Evolutionary conservation across 1,284 basidiomycete species (phyloP).

Genomic region (Trametes sp.): DNA sequence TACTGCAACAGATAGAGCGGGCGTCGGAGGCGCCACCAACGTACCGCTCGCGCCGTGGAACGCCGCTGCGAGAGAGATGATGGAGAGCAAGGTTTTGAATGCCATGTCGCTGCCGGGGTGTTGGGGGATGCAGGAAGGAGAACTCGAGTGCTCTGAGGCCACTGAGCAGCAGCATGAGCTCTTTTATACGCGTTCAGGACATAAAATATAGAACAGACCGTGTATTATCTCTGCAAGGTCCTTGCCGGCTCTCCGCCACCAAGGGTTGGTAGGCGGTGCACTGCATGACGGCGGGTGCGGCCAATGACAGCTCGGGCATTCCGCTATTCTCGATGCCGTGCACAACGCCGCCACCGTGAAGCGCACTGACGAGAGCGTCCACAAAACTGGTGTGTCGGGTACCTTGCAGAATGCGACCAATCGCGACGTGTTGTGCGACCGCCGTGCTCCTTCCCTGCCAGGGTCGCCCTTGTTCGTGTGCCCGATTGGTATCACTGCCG

Average conservation of each 20-base stretch:
- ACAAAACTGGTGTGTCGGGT: slow-evolving; percentile 21
- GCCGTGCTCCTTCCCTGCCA: slow-evolving; percentile 5
- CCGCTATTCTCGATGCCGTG: slow-evolving; percentile 3
- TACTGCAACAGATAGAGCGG: background rate
- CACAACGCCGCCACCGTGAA: background rate
- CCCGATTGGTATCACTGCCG: slow-evolving; percentile 5
- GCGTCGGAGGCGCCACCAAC: background rate
- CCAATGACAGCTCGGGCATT: slow-evolving; percentile 21
- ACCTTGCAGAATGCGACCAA: slow-evolving; percentile 2
- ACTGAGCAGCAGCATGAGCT: background rate
- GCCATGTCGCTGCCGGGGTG: slow-evolving; percentile 13
- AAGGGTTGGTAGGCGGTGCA: background rate
- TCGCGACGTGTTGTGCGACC: background rate
- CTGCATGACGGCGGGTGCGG: background rate
- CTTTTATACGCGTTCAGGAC: slow-evolving; percentile 18
- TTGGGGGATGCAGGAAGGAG: background rate
- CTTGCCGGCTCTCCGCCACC: background rate
- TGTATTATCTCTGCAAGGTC: background rate
- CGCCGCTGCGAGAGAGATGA: slow-evolving; percentile 20
- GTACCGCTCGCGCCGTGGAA: slow-evolving; percentile 21
- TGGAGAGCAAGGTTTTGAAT: slow-evolving; percentile 22
- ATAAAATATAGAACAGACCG: background rate
- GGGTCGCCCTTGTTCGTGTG: slow-evolving; percentile 1
- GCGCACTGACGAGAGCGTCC: slow-evolving; percentile 10
- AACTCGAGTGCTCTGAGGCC: slow-evolving; percentile 21